Base-by-base conservation (phyloP, 768 basidiomycete species). In the Xerocomus potaroensis region DNA sequence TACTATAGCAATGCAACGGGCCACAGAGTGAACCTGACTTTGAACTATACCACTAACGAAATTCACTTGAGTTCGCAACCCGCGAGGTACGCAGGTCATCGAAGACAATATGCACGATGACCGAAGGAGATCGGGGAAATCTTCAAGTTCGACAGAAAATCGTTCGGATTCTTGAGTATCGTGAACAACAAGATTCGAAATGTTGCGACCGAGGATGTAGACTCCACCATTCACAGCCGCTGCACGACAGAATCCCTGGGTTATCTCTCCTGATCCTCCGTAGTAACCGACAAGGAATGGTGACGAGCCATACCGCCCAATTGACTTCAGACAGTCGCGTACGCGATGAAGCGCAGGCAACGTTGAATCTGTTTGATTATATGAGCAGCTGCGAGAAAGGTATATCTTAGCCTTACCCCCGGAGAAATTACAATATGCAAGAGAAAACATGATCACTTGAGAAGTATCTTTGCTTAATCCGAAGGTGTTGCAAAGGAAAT, bases 221-320 rank as follows among this genome's bases (percentile, higher is more conserved):
- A 83, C 80, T 0, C 72, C 79, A 15, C 87, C 85, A 39, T 72
- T 73, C 26, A 98, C 94, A 3, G 95, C 95, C 12, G 91, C 75
- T 18, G 87, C 80, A 14, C 93, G 89, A 60, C 81, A 84, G 58
- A 88, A 98, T 2, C 93, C 94, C 66, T 97, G 95, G 0, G 87
- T 78, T 10, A 97, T 81, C 59, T 97, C 95, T 5, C 95, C 95
- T 0, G 85, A 74, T 16, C 92, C 90, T 15, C 95, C 95, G 62
- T 96, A 97, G 55, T 96, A 91, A 0, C 91, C 91, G n/a, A 98
- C 74, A 14, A 98, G 78, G 69, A 92, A 97, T 2, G 93, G 82
- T 0, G 82, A 82, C n/a, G 66, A 76, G 64, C 94, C 94, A 59
- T 96, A 97, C 24, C 90, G 76, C 3, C 94, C 93, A 15, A 81